Conservation (phyloP, 139 green algal species). For the Raphidocelis subcapitata region DNA sequence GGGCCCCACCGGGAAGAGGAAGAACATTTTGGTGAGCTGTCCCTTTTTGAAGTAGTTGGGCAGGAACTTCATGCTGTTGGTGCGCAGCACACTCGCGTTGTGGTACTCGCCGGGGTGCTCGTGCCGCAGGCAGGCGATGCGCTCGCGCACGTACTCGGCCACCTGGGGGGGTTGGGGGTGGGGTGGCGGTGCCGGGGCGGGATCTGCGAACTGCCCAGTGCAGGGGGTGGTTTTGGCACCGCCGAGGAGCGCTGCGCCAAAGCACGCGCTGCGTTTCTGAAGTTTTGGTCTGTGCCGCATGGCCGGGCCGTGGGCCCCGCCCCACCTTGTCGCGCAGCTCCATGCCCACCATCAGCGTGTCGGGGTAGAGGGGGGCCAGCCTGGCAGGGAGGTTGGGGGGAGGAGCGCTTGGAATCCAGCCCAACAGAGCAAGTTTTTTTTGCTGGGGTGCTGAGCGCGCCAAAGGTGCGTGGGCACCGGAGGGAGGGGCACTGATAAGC, state of each 20-base stretch:
- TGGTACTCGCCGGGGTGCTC: conserved; percentile 66
- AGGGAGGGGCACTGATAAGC: not conserved
- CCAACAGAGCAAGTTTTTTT: too few species aligned
- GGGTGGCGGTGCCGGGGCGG: too few species aligned
- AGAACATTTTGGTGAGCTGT: conserved; percentile 97
- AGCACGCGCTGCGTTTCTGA: too few species aligned
- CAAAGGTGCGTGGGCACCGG: not conserved
- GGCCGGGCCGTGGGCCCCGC: too few species aligned
- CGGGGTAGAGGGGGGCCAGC: conserved; percentile 83
- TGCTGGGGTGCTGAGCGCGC: too few species aligned
- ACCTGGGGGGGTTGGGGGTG: too few species aligned
- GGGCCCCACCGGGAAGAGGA: conserved; percentile 95
- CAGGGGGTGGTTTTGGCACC: too few species aligned
- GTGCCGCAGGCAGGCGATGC: conserved; percentile 65
- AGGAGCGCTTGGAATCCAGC: too few species aligned
- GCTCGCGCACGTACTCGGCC: conserved; percentile 88
- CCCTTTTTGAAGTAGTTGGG: conserved; percentile 92
- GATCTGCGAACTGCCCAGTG: too few species aligned
- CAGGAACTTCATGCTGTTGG: conserved; percentile 96
- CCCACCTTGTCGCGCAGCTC: conserved; percentile 96
- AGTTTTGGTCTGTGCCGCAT: too few species aligned
- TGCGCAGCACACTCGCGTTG: conserved; percentile 85
- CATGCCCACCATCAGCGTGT: conserved; percentile 94
- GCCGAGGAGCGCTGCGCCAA: too few species aligned
- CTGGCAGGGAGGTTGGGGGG: conserved; percentile 22